Conservation (phyloP, 2,329 filamentous ascomycete species). For the Purpureocillium takamizusanense region DNA sequence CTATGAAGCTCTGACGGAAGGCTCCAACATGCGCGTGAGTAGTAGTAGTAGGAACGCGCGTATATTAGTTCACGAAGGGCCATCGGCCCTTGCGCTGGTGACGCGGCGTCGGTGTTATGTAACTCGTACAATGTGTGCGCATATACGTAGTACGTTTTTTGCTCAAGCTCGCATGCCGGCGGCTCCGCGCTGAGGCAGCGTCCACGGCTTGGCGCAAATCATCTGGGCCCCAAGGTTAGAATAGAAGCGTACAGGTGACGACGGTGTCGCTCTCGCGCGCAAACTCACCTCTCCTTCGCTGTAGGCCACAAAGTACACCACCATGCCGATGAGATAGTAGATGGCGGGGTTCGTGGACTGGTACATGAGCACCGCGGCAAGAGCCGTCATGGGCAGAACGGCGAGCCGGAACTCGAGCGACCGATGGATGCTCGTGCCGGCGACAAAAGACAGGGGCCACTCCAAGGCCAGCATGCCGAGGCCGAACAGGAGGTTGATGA, state of each 20-base stretch:
- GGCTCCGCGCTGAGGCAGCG: constrained; percentile 48
- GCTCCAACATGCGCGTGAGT: too few species aligned
- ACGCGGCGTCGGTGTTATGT: too few species aligned
- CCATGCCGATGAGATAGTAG: constrained; percentile 82
- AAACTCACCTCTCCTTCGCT: constrained; percentile 85
- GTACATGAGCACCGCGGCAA: constrained; percentile 73
- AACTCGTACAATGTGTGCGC: too few species aligned
- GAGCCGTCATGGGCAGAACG: constrained; percentile 67
- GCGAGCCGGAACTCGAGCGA: constrained; percentile 82
- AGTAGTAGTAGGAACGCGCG: too few species aligned
- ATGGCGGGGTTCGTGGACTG: constrained; percentile 87
- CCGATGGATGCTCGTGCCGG: constrained; percentile 70
- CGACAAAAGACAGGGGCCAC: constrained; percentile 75
- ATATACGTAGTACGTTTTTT: too few species aligned
- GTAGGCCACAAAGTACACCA: constrained; percentile 93
- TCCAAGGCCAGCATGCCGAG: constrained; percentile 76
- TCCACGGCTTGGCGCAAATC: constrained; percentile 62
- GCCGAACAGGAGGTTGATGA: constrained; percentile 79
- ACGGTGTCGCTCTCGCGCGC: too few species aligned
- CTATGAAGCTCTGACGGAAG: too few species aligned
- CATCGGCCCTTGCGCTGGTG: too few species aligned
- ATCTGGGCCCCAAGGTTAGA: constrained; percentile 35
- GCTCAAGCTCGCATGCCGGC: constrained; percentile 4
- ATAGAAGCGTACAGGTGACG: background rate
- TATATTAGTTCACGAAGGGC: too few species aligned